Percentiles rank a stretch among this genome's conserved stretches.
phyloP scores from a whole-genome alignment of 345 rosid genomes.

The Populus tremula region DNA sequence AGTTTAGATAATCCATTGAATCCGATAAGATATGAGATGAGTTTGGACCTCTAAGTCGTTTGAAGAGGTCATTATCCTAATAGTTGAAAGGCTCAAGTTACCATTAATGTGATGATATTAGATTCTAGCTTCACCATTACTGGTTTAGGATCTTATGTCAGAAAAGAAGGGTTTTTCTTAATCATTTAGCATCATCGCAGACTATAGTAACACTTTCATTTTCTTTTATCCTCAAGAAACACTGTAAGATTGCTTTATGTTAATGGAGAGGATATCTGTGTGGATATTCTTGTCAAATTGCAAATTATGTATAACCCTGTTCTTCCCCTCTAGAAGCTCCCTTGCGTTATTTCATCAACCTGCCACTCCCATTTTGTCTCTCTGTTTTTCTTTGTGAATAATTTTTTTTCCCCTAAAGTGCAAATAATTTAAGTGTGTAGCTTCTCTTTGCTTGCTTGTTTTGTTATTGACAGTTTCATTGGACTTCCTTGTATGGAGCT shows the following conservation, averaged over 20 bases:
- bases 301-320: not conserved
- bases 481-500: not conserved
- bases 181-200: not conserved
- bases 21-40: not conserved
- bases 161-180: not conserved
- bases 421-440: not conserved
- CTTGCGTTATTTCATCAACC: not conserved
- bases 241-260: no score
- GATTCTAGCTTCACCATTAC: not conserved
- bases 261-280: not conserved
- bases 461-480: not conserved
- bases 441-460: not conserved
- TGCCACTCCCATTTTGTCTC: not conserved
- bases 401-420: not conserved
- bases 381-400: not conserved
- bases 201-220: not conserved
- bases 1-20: not conserved
- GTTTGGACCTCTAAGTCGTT: not conserved
- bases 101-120: no score
- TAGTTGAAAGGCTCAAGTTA: no score
- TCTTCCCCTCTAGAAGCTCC: not conserved
- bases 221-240: no score
- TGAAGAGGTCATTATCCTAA: no score
- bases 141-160: not conserved
- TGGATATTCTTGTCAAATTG: not conserved